A percentile compares a stretch with the other conserved stretches of the same genome.
These are phyloP conservation scores for Streptanthus diversifolius DNA, from an alignment of 345 rosid genomes.

Conservation along the genomic window DNA sequence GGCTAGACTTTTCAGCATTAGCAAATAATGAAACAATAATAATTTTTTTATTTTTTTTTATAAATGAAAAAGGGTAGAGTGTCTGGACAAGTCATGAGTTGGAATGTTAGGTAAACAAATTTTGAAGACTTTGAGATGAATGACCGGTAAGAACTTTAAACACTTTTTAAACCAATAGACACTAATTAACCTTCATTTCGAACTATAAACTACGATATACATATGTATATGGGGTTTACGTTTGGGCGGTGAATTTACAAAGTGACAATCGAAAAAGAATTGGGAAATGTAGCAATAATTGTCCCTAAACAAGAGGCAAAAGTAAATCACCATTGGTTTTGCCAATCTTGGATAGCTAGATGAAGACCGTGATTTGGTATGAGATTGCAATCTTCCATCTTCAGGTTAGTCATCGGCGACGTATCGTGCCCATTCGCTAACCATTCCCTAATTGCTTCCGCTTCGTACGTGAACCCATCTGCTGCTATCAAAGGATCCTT, in stretches of 20 bases:
- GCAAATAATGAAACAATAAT: too few species aligned
- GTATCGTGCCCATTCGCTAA: conserved; percentile 70
- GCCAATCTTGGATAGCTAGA: conserved; percentile 84
- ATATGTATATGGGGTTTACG: neutral
- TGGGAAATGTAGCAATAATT: neutral
- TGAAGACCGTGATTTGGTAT: conserved; percentile 82
- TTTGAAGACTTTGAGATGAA: neutral
- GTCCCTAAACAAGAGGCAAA: neutral
- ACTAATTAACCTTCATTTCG: neutral
- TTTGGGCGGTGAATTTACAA: conserved; percentile 23
- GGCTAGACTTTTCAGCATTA: neutral
- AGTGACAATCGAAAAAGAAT: conserved; percentile 13
- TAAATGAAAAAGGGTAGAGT: neutral
- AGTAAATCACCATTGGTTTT: conserved; percentile 45
- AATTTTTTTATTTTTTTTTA: too few species aligned
- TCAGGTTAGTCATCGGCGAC: conserved; percentile 91
- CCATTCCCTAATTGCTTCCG: conserved; percentile 86
- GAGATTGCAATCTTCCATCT: conserved; percentile 60
- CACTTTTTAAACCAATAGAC: neutral
- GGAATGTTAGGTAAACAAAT: neutral
- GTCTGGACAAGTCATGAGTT: neutral
- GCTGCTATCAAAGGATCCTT: conserved; percentile 85
- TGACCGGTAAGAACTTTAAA: neutral
- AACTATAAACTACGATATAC: neutral
- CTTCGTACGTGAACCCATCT: conserved; percentile 90